Evolutionary conservation across 176 grass and related monocot genomes (phyloP).

Genomic region (Musa acuminata): DNA sequence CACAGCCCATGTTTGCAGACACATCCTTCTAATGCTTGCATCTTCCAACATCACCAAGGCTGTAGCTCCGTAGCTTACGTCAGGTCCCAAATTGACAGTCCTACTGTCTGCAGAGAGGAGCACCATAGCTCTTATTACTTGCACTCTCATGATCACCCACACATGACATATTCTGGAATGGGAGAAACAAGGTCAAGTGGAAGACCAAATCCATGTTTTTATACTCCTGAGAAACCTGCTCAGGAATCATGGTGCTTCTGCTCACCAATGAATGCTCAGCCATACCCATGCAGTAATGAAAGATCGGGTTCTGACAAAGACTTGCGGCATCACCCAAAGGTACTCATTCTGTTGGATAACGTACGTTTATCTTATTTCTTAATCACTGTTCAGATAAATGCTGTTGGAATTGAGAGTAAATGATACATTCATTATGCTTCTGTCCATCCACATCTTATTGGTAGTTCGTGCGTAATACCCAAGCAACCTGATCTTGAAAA

Average conservation of each 20-base stretch:
- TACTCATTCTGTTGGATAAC: slow-evolving; percentile 13
- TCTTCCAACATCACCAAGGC: slow-evolving; percentile 72
- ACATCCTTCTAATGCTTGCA: slow-evolving; percentile 42
- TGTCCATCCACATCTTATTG: not conserved
- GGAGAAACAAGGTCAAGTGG: slow-evolving; percentile 33
- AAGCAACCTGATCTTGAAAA: slow-evolving; percentile 1
- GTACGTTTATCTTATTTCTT: not conserved
- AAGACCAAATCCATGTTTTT: slow-evolving; percentile 30
- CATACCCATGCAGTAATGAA: slow-evolving; percentile 20
- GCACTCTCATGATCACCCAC: slow-evolving; percentile 36
- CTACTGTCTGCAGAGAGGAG: slow-evolving; percentile 53
- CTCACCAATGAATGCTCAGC: slow-evolving; percentile 1
- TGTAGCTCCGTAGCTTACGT: slow-evolving; percentile 56
- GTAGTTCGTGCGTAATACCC: not conserved
- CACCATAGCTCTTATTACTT: slow-evolving; percentile 67
- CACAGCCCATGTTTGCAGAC: slow-evolving; percentile 25
- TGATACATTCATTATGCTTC: not conserved
- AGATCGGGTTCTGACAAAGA: slow-evolving; percentile 25
- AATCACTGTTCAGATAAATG: not conserved
- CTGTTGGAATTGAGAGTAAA: not conserved
- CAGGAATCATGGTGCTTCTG: slow-evolving; percentile 25
- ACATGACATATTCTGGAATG: slow-evolving; percentile 17
- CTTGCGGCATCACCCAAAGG: slow-evolving; percentile 39
- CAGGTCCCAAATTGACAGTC: slow-evolving; percentile 39
- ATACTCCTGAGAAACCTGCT: slow-evolving; percentile 30